Evolutionary conservation across 179 eudicot genomes (phyloP), one percentile per base, ranked within the genome.

Genomic region (Patellifolia procumbens): DNA sequence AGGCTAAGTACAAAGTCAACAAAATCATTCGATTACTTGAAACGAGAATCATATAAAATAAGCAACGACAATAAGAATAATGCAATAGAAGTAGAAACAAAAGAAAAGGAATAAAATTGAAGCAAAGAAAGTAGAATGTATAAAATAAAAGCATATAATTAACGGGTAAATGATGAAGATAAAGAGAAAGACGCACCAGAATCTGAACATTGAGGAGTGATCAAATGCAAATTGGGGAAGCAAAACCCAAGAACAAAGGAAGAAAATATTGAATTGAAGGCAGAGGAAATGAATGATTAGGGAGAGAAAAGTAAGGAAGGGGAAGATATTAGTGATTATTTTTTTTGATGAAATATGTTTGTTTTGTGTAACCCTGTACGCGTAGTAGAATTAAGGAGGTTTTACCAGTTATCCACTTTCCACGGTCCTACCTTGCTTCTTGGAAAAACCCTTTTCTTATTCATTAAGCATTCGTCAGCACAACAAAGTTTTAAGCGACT

Each of bases 201-300:
- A 81, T 70, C 74, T 81, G 49, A 81, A 81, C 84, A 81, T 81
- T 52, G 84, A 69, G 73, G 16, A 72, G 10, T 37, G 16, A 66
- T 52, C 46, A 53, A 26, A n/a, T 4, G 31, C n/a, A n/a, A 53
- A n/a, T n/a, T n/a, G n/a, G n/a, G n/a, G 22, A 17, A 34, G 28
- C 4, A 10, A 19, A 17, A 51, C 17, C 15, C 10, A 15, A 52
- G 56, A 13, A 11, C 5, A 15, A 42, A 45, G 48, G 48, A 5
- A 13, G 12, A n/a, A n/a, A n/a, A n/a, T n/a, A n/a, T n/a, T n/a
- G n/a, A n/a, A n/a, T n/a, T n/a, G n/a, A n/a, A n/a, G n/a, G n/a
- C n/a, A n/a, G n/a, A n/a, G n/a, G n/a, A n/a, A n/a, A n/a, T n/a
- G n/a, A n/a, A n/a, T n/a, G n/a, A n/a, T n/a, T n/a, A n/a, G n/a